Evolutionary conservation across 192 early-diverging fungal species (phyloP).

Genomic region (Gryganskiella cystojenkinii): DNA sequence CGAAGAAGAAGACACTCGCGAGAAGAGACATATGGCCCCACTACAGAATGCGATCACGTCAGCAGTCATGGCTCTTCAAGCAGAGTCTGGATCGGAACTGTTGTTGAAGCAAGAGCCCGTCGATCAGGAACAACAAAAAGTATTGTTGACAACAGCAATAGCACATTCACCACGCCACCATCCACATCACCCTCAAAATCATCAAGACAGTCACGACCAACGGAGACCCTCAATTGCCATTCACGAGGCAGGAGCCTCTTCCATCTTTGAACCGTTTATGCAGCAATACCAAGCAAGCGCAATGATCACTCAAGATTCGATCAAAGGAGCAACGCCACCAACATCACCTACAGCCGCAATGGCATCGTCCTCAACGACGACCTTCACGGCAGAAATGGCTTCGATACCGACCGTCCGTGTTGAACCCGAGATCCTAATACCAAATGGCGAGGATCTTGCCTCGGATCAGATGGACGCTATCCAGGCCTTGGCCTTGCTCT

Average conservation of each 20-base stretch:
- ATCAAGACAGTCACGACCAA: constrained; percentile 1
- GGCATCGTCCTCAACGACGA: no score
- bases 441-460: constrained; percentile 47
- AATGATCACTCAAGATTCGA: not conserved
- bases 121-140: not conserved
- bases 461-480: constrained; percentile 54
- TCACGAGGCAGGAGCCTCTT: not conserved
- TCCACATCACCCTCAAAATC: not conserved
- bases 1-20: constrained; percentile 40
- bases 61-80: constrained; percentile 35
- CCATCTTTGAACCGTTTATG: no score
- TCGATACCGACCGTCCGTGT: not conserved
- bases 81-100: constrained; percentile 12
- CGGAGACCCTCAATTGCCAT: not conserved
- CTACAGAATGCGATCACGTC: constrained; percentile 31
- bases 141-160: not conserved
- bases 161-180: not conserved
- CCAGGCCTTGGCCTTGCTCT: constrained; percentile 45
- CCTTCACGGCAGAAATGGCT: not conserved
- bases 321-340: not conserved
- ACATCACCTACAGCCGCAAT: no score
- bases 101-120: not conserved
- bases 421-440: constrained; percentile 45
- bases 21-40: constrained; percentile 40
- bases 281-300: no score